These are phyloP conservation scores for Thozetella sp. DNA, from an alignment of 495 filamentous ascomycete genomes.

Conservation along the genomic window DNA sequence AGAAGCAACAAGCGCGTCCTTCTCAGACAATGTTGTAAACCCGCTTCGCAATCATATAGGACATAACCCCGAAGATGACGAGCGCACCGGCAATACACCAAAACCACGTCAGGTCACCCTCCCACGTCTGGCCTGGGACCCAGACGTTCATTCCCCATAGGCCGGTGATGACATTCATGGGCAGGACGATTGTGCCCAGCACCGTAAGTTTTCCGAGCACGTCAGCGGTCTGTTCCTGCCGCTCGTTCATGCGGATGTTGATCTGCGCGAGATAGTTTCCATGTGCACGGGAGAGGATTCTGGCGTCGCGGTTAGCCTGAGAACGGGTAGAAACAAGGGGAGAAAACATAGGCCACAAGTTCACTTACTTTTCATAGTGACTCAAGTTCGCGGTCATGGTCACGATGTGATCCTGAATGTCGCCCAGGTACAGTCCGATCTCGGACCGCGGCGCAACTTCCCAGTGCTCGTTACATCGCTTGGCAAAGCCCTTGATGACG, in stretches of 20 bases:
- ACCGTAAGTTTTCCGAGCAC: constrained; percentile 95
- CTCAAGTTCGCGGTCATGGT: constrained; percentile 95
- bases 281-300: constrained; percentile 88
- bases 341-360: neutral
- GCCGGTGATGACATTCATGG: constrained; percentile 98
- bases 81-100: constrained; percentile 72
- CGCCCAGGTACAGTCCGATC: constrained; percentile 93
- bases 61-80: constrained; percentile 73
- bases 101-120: constrained; percentile 59
- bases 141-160: constrained; percentile 99
- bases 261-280: constrained; percentile 91
- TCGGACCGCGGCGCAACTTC: constrained; percentile 92
- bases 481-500: constrained; percentile 99
- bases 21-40: constrained; percentile 55
- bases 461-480: constrained; percentile 98
- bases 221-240: constrained; percentile 93
- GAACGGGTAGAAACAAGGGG: neutral
- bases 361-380: constrained; percentile 94
- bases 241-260: constrained; percentile 97
- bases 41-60: constrained; percentile 82
- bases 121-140: constrained; percentile 81
- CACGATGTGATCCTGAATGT: constrained; percentile 98
- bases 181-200: constrained; percentile 92
- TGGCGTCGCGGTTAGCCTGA: constrained; percentile 28
- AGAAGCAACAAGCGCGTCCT: neutral